Base-by-base conservation (phyloP, 306 rosid species). In the Quercus parvula region DNA sequence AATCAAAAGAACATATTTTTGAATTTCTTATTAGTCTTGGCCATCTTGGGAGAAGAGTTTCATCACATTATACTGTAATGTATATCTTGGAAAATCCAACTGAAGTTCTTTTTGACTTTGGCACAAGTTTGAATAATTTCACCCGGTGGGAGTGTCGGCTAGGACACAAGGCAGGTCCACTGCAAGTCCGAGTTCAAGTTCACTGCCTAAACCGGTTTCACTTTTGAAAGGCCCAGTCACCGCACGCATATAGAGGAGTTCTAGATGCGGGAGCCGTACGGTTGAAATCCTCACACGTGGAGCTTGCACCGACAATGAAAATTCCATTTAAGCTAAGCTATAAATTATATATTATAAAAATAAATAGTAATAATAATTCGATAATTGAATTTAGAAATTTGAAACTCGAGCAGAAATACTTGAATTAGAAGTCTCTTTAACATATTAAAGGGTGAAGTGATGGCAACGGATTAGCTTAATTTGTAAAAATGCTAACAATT, bases 141-240 rank as follows among this genome's bases (percentile, higher is more conserved):
- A 41, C 62, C 19, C 11, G 1, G 3, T 41, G 46, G 15, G 49
- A 67, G 13, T 56, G 87, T 76, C 84, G 81, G 84, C 67, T 41
- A 76, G 84, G 83, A 73, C 61, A 59, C 74, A 70, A 20, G 75
- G 59, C 63, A 22, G 85, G 78, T 70, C 81, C 83, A 78, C 81
- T 7, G 54, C 33, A 17, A 72, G 68, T 68, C 75, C 79, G 73
- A 78, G 77, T 52, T 62, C 84, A 20, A 2, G 41, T 54, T 31
- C 66, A 79, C 78, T 73, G 75, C 38, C 44, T 63, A 10, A 5
- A 5, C 84, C 70, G 33, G 83, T 75, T 64, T 31, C 31, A 24
- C 71, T 71, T 38, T 67, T 38, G 52, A n/a, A 8, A 19, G 76
- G 33, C 80, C 70, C 70, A 38, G 18, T 69, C 80, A 79, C 78